Conservation (phyloP, 805 yeast species). For the Metschnikowia drakensbergensis region DNA sequence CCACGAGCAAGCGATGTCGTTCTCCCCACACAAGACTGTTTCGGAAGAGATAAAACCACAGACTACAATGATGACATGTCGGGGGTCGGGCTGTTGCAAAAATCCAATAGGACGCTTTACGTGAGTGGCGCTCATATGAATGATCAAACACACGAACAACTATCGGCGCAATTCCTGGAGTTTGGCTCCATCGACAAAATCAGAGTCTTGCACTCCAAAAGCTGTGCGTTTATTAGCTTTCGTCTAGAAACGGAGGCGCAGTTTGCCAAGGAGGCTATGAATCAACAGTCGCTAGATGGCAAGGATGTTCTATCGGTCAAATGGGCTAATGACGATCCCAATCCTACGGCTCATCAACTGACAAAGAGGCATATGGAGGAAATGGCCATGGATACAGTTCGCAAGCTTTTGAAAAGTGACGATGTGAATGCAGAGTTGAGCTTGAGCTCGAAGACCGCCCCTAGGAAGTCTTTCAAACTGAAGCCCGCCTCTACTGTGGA, state of each 20-base stretch:
- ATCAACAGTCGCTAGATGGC: conserved; percentile 63
- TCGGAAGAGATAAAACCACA: conserved; percentile 83
- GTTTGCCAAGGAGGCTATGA: conserved; percentile 94
- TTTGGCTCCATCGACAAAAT: conserved; percentile 75
- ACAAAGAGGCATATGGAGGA: conserved; percentile 49
- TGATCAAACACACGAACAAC: conserved; percentile 32
- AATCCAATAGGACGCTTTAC: conserved; percentile 69
- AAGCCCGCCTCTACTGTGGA: background rate
- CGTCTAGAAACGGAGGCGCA: conserved; percentile 73
- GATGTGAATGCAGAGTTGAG: background rate
- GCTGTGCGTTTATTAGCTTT: conserved; percentile 77
- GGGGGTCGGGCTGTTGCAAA: conserved; percentile 81
- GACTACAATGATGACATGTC: conserved; percentile 89
- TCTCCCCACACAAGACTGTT: conserved; percentile 74
- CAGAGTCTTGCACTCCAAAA: conserved; percentile 55
- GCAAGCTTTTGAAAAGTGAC: conserved; percentile 28
- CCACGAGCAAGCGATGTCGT: conserved; percentile 59
- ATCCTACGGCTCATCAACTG: conserved; percentile 56
- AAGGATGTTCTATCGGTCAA: conserved; percentile 65
- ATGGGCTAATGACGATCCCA: conserved; percentile 92
- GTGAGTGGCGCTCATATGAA: conserved; percentile 56
- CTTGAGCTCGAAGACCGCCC: background rate
- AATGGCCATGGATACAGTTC: conserved; percentile 52
- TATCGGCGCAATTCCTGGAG: conserved; percentile 52
- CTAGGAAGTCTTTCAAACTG: background rate